A percentile compares a stretch with the other conserved stretches of the same genome.
Evolutionary conservation across 345 rosid genomes (phyloP).

Genomic region (Hibiscus tridactylites): DNA sequence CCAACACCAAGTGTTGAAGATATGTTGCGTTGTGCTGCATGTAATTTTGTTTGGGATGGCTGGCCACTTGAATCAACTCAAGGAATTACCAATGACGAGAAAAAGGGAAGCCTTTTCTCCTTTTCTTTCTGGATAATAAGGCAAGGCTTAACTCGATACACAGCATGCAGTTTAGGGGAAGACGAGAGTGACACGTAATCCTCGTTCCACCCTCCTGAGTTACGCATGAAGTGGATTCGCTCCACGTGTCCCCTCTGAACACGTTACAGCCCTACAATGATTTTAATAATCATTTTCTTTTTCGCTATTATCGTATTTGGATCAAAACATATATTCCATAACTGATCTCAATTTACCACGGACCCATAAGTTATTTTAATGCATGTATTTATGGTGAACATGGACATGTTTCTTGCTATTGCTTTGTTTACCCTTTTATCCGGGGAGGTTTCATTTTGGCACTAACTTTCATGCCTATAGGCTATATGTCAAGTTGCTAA

Average conservation of each 20-base stretch:
- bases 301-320: too few species aligned
- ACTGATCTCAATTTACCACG: too few species aligned
- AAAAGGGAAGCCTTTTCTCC: neutral
- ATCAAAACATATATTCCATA: too few species aligned
- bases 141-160: neutral
- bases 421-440: neutral
- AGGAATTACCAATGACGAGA: constrained; percentile 3
- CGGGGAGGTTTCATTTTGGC: neutral
- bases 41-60: neutral
- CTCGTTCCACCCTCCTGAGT: neutral
- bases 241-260: constrained; percentile 23
- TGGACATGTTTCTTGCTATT: neutral
- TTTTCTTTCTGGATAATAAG: too few species aligned
- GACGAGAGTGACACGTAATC: constrained; percentile 27
- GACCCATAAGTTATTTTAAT: too few species aligned
- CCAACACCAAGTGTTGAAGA: constrained; percentile 18
- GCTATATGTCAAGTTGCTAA: neutral
- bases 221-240: constrained; percentile 18
- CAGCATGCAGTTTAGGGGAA: constrained; percentile 18
- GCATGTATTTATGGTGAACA: too few species aligned
- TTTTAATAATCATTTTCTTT: too few species aligned
- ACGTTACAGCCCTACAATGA: too few species aligned
- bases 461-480: neutral
- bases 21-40: neutral
- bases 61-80: neutral